These are phyloP conservation scores for Trichoderma asperelloides DNA, from an alignment of 495 filamentous ascomycete genomes.

Conservation along the genomic window DNA sequence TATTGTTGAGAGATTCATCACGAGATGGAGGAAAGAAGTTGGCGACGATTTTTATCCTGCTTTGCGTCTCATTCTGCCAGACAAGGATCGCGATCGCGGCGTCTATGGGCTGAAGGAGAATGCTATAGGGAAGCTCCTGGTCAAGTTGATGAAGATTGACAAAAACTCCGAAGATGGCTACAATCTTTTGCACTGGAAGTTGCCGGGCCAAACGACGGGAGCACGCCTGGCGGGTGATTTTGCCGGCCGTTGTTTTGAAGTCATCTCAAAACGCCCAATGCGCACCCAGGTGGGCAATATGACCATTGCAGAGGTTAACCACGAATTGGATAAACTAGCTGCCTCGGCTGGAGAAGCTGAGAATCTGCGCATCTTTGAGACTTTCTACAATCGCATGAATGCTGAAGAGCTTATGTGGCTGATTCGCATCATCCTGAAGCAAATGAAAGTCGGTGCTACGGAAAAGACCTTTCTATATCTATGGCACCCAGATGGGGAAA, in stretches of 20 bases:
- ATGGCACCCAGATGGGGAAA: constrained; percentile 92
- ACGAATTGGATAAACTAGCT: constrained; percentile 71
- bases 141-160: constrained; percentile 88
- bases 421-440: constrained; percentile 85
- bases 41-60: constrained; percentile 91
- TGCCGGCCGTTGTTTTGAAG: constrained; percentile 75
- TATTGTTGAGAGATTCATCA: constrained; percentile 85
- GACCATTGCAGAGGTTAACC: constrained; percentile 84
- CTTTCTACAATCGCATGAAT: constrained; percentile 88
- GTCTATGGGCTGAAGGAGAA: constrained; percentile 96
- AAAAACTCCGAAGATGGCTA: constrained; percentile 82
- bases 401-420: constrained; percentile 90
- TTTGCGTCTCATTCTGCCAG: constrained; percentile 82
- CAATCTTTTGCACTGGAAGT: constrained; percentile 85
- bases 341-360: constrained; percentile 67
- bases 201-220: constrained; percentile 59
- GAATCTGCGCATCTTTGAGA: constrained; percentile 67
- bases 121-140: constrained; percentile 75
- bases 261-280: constrained; percentile 78
- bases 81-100: constrained; percentile 84
- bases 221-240: constrained; percentile 78
- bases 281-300: constrained; percentile 63
- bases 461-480: constrained; percentile 85
- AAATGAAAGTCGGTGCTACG: constrained; percentile 97
- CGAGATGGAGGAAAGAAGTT: constrained; percentile 78